Evolutionary conservation across 805 yeast genomes (phyloP), one percentile per base, ranked within the genome.

Genomic region (Metschnikowia kunwiensis): DNA sequence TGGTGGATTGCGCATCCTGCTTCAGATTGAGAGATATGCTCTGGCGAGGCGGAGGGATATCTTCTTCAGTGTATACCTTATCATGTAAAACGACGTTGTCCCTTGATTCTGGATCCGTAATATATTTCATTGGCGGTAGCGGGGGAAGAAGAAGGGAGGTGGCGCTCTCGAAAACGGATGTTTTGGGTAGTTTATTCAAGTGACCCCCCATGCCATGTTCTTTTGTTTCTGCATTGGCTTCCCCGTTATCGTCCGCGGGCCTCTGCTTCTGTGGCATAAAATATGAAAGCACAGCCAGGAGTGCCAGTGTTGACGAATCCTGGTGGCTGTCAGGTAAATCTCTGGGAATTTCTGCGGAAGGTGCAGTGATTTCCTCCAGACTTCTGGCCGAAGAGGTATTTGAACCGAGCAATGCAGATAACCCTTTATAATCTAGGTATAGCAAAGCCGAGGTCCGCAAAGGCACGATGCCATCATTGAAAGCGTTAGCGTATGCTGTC

Each of bases 391-490:
- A n/a, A 14, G 10, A 3, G 12, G 7, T 18, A 3, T 14, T 10
- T 3, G 38, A 28, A 8, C 40, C 26, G 23, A 37, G 33, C 6
- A 42, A 27, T 7, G 36, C 46, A 1, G 58, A 41, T 10, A 68
- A 43, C 3, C 87, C 94, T 40, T 74, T 74, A 84, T 95, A 88
- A 57, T 93, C 97, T 10, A 93, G 59, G 52, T 82, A 91, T 18
- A 91, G 60, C 35, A 91, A 63, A 0, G 97, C 87, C 0, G 96
- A 80, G 0, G 98, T 93, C 34, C 97, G 67, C 49, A 93, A 65
- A 0, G 98, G 97, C 2, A 93, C 98, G 35, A 93, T 88, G 2
- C 98, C 98, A 62, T 93, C 98, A 58, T 93, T 82, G 13, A 86
- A 70, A 0, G 85, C 81, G 60, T 93, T 93, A 0, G 97, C 96